Evolutionary conservation across 768 basidiomycete species (phyloP), one percentile per base, ranked within the genome.

Genomic region (Amanita molliuscula): DNA sequence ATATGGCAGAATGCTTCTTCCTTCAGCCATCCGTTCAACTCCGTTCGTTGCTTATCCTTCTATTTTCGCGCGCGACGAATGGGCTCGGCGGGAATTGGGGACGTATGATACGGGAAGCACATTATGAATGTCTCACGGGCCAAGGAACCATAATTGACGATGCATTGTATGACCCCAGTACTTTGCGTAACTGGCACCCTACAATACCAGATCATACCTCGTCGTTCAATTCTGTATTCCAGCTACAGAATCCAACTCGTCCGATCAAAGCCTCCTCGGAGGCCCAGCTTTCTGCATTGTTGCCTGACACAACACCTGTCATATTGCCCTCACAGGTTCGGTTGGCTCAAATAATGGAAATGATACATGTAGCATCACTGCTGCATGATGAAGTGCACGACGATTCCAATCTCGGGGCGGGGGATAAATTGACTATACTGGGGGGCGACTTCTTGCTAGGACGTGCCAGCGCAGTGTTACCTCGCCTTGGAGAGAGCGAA

Each of bases 391-490:
- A 87, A 58, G 91, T 98, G 47, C 78, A 86, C 52, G 86, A 90
- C 69, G 66, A 67, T 54, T 79, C 86, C 1, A 75, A 78, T 10
- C 70, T 71, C 3, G 68, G 68, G 1, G 91, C 92, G 60, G 91
- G 88, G 9, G 96, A 94, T 74, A 99, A 99, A 63, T 76, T 97
- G 3, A 77, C 91, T 31, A 83, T 99, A 57, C 82, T 99, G 13
- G 93, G 85, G 0, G 96, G 96, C 6, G 96, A 98, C 66, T 98
- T 98, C 65, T 73, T 99, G 16, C 78, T 99, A 7, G 96, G 91
- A 6, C 81, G 96, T 43, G 87, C 94, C 9, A 87, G 83, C 55
- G 82, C 90, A 2, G 89, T 91, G 0, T 73, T 98, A 7, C 82
- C 91, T 0, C 76, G 93, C 8, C 74, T 99, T 6, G 94, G 93